These are phyloP conservation scores for Dioscorea cayenensis DNA, from an alignment of 116 monocot species.

Conservation along the genomic window DNA sequence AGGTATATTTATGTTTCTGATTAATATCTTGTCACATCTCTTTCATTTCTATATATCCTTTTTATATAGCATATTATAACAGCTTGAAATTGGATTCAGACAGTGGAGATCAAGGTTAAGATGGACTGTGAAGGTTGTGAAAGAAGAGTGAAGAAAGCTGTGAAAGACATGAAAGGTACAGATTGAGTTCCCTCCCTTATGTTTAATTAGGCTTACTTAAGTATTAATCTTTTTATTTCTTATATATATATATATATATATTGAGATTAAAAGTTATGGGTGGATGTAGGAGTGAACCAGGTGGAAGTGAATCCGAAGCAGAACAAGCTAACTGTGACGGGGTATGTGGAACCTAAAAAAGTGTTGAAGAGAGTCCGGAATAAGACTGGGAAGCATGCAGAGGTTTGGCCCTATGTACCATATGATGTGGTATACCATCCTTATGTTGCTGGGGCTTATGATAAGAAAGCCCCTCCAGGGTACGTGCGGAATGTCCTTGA, in stretches of 20 bases:
- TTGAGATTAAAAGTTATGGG: neutral
- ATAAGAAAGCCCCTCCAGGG: constrained; percentile 75
- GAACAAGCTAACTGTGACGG: constrained; percentile 74
- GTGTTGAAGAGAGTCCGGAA: constrained; percentile 43
- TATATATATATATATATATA: no score
- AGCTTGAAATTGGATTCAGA: no score
- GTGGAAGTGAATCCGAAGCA: constrained; percentile 57
- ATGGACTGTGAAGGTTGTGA: no score
- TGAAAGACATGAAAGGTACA: no score
- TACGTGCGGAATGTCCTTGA: constrained; percentile 48
- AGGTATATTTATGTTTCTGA: neutral
- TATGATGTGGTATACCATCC: constrained; percentile 73
- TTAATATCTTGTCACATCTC: neutral
- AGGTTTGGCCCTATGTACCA: constrained; percentile 82
- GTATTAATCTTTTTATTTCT: neutral
- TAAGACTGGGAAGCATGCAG: constrained; percentile 67
- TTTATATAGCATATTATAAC: no score
- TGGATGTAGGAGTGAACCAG: constrained; percentile 40
- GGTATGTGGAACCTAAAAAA: constrained; percentile 62
- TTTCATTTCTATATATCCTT: neutral
- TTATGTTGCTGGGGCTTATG: constrained; percentile 65
- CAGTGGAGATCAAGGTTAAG: no score
- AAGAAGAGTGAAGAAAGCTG: no score
- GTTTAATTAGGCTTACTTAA: neutral
- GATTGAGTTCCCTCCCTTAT: no score